Percentiles rank a stretch among this genome's conserved stretches.
phyloP scores from a whole-genome alignment of 257 asterid species.

The Eustoma russellianum region DNA sequence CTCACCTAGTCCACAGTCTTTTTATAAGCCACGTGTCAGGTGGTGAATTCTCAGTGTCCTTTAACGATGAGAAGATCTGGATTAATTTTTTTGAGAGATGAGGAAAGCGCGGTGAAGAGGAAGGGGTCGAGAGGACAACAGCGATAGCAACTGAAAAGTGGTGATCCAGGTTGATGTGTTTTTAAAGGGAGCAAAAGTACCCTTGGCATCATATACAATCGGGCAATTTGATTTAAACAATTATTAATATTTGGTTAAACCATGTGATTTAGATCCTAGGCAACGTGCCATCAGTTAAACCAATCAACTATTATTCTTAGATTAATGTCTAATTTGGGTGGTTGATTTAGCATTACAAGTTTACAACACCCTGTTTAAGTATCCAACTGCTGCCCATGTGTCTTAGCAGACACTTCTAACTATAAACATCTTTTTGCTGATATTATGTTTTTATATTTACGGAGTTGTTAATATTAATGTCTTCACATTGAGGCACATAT shows the following conservation, averaged over 20 bases:
- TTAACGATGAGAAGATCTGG: no score
- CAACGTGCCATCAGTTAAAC: slow-evolving; percentile 10
- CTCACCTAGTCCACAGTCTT: no score
- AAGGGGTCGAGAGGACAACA: no score
- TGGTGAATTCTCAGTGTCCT: no score
- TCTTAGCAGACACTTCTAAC: slow-evolving; percentile 3
- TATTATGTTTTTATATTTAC: background rate
- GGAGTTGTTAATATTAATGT: slow-evolving; percentile 6
- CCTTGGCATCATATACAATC: no score
- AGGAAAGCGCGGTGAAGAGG: no score
- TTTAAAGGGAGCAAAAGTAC: no score
- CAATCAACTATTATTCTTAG: slow-evolving; percentile 1
- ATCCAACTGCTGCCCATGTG: slow-evolving; percentile 11
- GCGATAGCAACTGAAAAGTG: no score
- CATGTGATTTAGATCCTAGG: slow-evolving; percentile 5
- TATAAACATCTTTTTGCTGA: background rate
- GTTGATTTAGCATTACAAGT: background rate
- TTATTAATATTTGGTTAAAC: background rate
- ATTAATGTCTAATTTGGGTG: background rate
- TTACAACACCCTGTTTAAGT: slow-evolving; percentile 1
- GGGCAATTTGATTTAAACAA: no score
- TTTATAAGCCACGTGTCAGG: no score
- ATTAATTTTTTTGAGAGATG: no score
- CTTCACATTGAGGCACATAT: background rate
- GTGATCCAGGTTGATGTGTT: no score